These are phyloP conservation scores for Colletotrichum abscissum DNA, from an alignment of 2,329 filamentous ascomycete species.

Conservation along the genomic window DNA sequence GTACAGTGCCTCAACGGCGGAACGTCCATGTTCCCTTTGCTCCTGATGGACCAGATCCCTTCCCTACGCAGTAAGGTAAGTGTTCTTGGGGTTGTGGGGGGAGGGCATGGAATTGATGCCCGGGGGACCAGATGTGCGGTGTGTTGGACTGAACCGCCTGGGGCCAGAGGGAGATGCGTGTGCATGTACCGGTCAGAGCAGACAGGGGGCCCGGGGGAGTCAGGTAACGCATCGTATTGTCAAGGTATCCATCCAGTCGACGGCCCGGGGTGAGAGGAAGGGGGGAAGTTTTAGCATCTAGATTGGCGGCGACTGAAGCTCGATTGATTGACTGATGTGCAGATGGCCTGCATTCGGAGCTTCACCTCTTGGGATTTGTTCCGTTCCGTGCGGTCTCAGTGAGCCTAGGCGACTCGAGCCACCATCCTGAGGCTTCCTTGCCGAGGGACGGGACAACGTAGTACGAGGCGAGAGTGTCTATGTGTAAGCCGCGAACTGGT, in stretches of 20 bases:
- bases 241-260: slow-evolving; percentile 31
- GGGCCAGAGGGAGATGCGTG: slow-evolving; percentile 24
- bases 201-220: slow-evolving; percentile 14
- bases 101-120: slow-evolving; percentile 11
- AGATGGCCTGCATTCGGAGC: slow-evolving; percentile 21
- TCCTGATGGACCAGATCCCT: slow-evolving; percentile 35
- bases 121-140: slow-evolving; percentile 36
- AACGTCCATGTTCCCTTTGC: slow-evolving; percentile 22
- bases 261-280: slow-evolving; percentile 14
- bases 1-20: slow-evolving; percentile 29
- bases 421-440: neutral
- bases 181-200: slow-evolving; percentile 34
- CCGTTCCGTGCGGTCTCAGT: neutral
- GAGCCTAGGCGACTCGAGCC: neutral
- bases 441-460: neutral
- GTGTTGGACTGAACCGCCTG: slow-evolving; percentile 34
- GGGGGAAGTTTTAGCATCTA: slow-evolving; percentile 18
- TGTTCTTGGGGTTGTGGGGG: slow-evolving; percentile 22
- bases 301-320: slow-evolving; percentile 28
- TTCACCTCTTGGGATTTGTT: slow-evolving; percentile 4
- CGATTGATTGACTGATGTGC: slow-evolving; percentile 29
- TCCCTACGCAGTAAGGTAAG: neutral
- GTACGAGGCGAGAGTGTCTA: neutral
- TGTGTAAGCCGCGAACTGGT: neutral
- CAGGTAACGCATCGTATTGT: slow-evolving; percentile 35